These are phyloP conservation scores for Talaromyces marneffei DNA, from an alignment of 2,329 filamentous ascomycete species.

Conservation along the genomic window DNA sequence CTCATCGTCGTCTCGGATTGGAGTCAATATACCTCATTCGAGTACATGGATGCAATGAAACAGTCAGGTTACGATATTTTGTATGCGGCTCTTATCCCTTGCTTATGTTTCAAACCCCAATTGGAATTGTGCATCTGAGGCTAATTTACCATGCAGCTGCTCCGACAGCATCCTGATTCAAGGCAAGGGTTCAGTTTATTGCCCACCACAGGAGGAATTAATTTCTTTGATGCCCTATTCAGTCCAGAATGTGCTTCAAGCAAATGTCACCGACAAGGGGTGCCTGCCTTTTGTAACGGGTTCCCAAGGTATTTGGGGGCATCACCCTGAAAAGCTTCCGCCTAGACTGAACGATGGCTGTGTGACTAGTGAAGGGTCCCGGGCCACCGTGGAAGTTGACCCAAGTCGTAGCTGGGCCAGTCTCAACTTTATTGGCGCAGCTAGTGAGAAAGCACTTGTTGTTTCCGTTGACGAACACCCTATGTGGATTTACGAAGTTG, in stretches of 20 bases:
- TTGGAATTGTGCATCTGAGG: background rate
- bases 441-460: slow-evolving; percentile 26
- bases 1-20: slow-evolving; percentile 54
- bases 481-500: slow-evolving; percentile 41
- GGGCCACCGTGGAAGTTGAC: slow-evolving; percentile 30
- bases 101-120: background rate
- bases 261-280: slow-evolving; percentile 20
- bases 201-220: slow-evolving; percentile 10
- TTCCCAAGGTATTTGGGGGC: slow-evolving; percentile 11
- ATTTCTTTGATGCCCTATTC: slow-evolving; percentile 6
- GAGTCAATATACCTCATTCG: slow-evolving; percentile 48
- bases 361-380: slow-evolving; percentile 21
- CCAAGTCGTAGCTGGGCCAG: slow-evolving; percentile 30
- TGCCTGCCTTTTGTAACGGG: slow-evolving; percentile 12
- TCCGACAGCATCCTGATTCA: slow-evolving; percentile 59
- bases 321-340: slow-evolving; percentile 15
- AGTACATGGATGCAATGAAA: slow-evolving; percentile 21
- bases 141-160: slow-evolving; percentile 39
- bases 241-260: slow-evolving; percentile 13
- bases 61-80: slow-evolving; percentile 15
- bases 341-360: slow-evolving; percentile 12
- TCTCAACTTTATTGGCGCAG: slow-evolving; percentile 35
- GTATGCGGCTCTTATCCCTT: slow-evolving; percentile 1
- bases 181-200: slow-evolving; percentile 42
- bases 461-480: slow-evolving; percentile 42